Evolutionary conservation across 805 yeast genomes (phyloP).

Genomic region (Metschnikowia kofuensis): DNA sequence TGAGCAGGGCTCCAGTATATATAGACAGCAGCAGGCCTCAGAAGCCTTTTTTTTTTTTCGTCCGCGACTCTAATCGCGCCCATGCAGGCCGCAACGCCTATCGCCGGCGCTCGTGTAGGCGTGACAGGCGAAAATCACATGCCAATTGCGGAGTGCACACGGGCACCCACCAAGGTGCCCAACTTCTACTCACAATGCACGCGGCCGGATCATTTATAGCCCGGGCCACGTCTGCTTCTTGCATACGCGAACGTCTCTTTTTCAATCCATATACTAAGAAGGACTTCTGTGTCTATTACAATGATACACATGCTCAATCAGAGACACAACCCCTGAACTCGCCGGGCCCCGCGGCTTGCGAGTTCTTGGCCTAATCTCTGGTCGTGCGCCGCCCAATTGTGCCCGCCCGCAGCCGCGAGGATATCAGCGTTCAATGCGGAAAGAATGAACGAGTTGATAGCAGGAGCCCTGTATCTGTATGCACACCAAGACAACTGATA

Average conservation of each 20-base stretch:
- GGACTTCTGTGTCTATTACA: too few relatives aligned
- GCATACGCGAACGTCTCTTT: too few relatives aligned
- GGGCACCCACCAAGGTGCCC: too few relatives aligned
- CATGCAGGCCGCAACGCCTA: background rate
- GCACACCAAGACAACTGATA: background rate
- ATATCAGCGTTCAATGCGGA: constrained; percentile 2
- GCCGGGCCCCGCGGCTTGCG: too few relatives aligned
- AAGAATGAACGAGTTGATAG: background rate
- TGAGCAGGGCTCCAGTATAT: background rate
- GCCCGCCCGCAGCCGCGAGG: background rate
- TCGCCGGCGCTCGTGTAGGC: background rate
- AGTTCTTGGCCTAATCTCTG: background rate
- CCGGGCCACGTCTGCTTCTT: too few relatives aligned
- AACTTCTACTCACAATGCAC: too few relatives aligned
- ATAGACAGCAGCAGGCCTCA: background rate
- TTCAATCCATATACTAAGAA: too few relatives aligned
- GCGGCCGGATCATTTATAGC: too few relatives aligned
- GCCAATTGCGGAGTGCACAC: too few relatives aligned
- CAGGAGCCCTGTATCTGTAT: background rate
- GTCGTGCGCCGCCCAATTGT: background rate
- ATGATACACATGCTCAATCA: too few relatives aligned
- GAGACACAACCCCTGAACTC: too few relatives aligned
- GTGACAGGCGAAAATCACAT: background rate
- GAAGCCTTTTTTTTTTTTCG: background rate
- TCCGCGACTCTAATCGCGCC: background rate